These are phyloP conservation scores for Copromyces sp. DNA, from an alignment of 495 filamentous ascomycete species.

Conservation along the genomic window DNA sequence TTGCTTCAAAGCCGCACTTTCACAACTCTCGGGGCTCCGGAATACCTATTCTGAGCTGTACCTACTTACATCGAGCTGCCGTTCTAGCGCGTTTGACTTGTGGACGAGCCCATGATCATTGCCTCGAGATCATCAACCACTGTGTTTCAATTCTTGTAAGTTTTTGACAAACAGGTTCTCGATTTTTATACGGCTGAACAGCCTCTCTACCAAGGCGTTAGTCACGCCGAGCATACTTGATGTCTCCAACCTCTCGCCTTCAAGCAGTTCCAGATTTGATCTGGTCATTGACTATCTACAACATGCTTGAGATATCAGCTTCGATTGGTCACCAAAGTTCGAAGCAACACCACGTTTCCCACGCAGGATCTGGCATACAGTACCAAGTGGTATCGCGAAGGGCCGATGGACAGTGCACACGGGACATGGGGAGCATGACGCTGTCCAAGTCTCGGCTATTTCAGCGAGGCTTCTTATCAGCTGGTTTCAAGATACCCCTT, in stretches of 20 bases:
- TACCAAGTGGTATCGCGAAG: not conserved
- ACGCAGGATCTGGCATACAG: not conserved
- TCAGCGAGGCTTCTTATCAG: not conserved
- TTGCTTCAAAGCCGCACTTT: not conserved
- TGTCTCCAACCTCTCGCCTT: not conserved
- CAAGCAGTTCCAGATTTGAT: not conserved
- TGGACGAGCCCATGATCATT: not conserved
- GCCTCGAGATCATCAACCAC: not conserved
- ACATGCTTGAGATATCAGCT: not conserved
- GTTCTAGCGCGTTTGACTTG: conserved; percentile 8
- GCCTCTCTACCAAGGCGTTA: not conserved
- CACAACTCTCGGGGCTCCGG: not conserved
- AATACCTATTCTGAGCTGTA: not conserved
- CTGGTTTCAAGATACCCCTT: not conserved
- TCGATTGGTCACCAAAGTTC: not conserved
- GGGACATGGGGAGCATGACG: not conserved
- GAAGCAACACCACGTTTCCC: not conserved
- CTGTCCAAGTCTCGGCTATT: not conserved
- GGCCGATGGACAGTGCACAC: not conserved
- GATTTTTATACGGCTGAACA: not conserved
- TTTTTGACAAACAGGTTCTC: not conserved
- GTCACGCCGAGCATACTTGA: not conserved
- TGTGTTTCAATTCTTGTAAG: not conserved
- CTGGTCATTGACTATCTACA: not conserved
- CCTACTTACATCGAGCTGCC: not conserved